These are phyloP conservation scores for Croton laevigatus DNA, from an alignment of 441 rosid species.

Conservation along the genomic window DNA sequence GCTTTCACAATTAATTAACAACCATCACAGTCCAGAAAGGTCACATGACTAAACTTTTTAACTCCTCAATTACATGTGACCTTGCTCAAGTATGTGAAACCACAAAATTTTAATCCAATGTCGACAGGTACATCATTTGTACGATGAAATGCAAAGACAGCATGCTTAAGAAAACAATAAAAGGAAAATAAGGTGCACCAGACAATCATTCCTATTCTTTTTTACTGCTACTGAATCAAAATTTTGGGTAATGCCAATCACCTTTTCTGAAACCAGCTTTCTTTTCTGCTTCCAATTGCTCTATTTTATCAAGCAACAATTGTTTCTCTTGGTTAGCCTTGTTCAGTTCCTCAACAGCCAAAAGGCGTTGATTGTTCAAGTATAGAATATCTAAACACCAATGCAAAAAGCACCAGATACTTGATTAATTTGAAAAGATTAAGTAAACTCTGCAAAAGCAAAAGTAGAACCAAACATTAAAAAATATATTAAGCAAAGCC, in stretches of 20 bases:
- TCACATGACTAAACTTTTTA: neutral
- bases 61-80: neutral
- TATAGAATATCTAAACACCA: constrained; percentile 51
- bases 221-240: constrained; percentile 13
- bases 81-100: neutral
- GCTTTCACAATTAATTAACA: neutral
- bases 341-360: constrained; percentile 59
- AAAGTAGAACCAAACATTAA: neutral
- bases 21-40: neutral
- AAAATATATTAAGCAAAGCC: neutral
- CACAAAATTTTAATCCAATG: neutral
- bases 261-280: constrained; percentile 38
- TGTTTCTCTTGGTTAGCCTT: constrained; percentile 50
- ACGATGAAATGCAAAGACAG: neutral
- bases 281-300: constrained; percentile 43
- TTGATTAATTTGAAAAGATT: neutral
- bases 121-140: neutral
- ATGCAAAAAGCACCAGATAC: neutral
- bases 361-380: constrained; percentile 63
- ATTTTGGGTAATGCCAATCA: constrained; percentile 9
- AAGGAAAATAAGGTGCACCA: neutral
- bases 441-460: neutral
- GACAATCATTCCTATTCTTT: constrained; percentile 1
- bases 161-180: neutral
- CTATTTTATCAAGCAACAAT: constrained; percentile 45